These are phyloP conservation scores for Scortechinia acanthostroma DNA, from an alignment of 2,329 filamentous ascomycete species.

Conservation along the genomic window DNA sequence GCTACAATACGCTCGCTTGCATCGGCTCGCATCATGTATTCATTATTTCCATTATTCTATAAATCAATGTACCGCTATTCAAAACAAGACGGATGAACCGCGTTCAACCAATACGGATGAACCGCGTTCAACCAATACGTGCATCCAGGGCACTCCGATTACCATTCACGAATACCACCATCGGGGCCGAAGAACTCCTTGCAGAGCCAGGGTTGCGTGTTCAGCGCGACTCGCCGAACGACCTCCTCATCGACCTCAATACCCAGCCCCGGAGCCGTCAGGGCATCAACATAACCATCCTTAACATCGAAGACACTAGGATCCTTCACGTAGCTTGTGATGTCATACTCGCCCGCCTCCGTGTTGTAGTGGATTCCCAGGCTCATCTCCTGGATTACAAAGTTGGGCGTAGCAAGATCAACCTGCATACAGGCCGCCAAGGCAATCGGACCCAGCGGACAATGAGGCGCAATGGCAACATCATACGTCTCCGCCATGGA, in stretches of 20 bases:
- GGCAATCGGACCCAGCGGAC: constrained; percentile 66
- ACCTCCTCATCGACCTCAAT: constrained; percentile 68
- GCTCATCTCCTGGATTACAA: constrained; percentile 73
- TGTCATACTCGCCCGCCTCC: constrained; percentile 43
- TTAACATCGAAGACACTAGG: constrained; percentile 57
- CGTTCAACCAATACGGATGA: no score
- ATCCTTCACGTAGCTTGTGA: constrained; percentile 61
- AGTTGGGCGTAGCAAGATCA: constrained; percentile 52
- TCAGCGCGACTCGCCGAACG: constrained; percentile 26
- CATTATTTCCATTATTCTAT: no score
- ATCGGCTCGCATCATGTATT: no score
- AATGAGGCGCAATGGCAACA: constrained; percentile 67
- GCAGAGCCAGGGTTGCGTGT: constrained; percentile 41
- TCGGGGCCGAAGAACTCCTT: constrained; percentile 52
- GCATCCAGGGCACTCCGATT: no score
- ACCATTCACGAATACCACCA: constrained; percentile 53
- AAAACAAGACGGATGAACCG: no score
- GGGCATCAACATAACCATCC: constrained; percentile 56
- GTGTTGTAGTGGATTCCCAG: constrained; percentile 75
- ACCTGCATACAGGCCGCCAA: constrained; percentile 67
- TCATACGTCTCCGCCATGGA: constrained; percentile 69
- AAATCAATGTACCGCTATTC: no score
- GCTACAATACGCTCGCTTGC: no score
- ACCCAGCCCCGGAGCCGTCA: constrained; percentile 54
- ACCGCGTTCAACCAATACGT: no score